A percentile compares a stretch with the other conserved stretches of the same genome.
Conservation (phyloP, 176 grass and related monocot genomes). For the maize (Zea mays) region Zm-B73-REFERENCE-NAM-5.0 NC_050097.1:177328501-177329000, state of each 20-base stretch:
- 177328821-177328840: conserved; percentile 99
- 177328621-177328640: neutral
- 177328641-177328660: neutral
- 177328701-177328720: conserved; percentile 64
- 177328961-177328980: no score
- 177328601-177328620: neutral
- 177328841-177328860: conserved; percentile 74
- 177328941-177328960: no score
- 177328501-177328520: neutral
- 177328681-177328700: neutral
- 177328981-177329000: no score
- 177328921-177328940: no score
- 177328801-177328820: conserved; percentile 72
- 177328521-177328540: neutral
- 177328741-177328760: conserved; percentile 98
- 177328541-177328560: neutral
- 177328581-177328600: conserved; percentile 5
- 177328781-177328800: conserved; percentile 92
- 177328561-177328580: neutral
- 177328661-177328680: neutral
- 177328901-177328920: no score
- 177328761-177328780: conserved; percentile 87
- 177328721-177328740: conserved; percentile 98
- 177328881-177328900: conserved; percentile 16
- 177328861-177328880: conserved; percentile 30